Percentiles rank a stretch among this genome's conserved stretches.
Evolutionary conservation across 2,329 filamentous ascomycete genomes (phyloP).

Genomic region (Cadophora sp.): DNA sequence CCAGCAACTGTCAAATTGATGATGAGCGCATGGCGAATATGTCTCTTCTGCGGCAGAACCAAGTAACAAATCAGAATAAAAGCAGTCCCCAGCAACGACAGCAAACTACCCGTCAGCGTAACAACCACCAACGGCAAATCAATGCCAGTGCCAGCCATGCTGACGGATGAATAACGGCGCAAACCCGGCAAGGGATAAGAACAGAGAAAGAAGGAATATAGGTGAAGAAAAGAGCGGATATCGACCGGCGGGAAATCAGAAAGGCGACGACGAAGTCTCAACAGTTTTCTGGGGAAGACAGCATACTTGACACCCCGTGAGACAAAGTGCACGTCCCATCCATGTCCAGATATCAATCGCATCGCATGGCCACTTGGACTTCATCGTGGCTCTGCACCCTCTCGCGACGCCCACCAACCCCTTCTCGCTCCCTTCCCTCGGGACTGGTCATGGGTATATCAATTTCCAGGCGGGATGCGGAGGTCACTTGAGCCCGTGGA

Average conservation of each 20-base stretch:
- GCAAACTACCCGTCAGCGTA: slow-evolving; percentile 13
- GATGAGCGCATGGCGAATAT: slow-evolving; percentile 20
- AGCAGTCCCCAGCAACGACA: slow-evolving; percentile 14
- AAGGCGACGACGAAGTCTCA: neutral
- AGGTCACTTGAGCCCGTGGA: neutral
- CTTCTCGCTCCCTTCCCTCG: neutral
- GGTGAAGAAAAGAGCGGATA: neutral
- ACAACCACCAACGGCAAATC: slow-evolving; percentile 10
- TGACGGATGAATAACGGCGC: neutral
- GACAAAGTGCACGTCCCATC: neutral
- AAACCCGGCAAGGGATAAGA: neutral
- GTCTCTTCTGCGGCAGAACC: slow-evolving; percentile 20
- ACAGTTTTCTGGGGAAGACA: neutral
- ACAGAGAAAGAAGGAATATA: neutral
- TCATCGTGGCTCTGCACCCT: neutral
- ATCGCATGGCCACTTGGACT: slow-evolving; percentile 1
- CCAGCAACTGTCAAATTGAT: slow-evolving; percentile 20
- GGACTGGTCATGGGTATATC: neutral
- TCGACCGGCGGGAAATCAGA: neutral
- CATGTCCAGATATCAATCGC: neutral
- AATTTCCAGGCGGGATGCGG: neutral
- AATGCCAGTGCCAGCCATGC: too few relatives aligned
- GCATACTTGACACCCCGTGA: neutral
- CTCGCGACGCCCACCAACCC: neutral
- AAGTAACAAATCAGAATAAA: slow-evolving; percentile 19